Base-by-base conservation (phyloP, 225 moss, liverwort and hornwort genomes). In the Polytrichum formosum region DNA sequence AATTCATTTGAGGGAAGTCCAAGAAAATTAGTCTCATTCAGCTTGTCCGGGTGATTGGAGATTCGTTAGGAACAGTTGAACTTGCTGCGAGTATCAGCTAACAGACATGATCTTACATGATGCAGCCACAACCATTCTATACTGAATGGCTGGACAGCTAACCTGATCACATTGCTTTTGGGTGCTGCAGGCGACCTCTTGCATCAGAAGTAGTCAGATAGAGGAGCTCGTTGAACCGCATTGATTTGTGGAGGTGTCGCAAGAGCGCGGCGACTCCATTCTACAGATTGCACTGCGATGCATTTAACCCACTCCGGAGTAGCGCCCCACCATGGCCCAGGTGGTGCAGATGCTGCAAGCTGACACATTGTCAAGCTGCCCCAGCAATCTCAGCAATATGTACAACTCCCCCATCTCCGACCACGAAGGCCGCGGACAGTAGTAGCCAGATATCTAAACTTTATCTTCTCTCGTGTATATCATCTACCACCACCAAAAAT, bases 251-350 rank as follows among this genome's bases (percentile, higher is more conserved):
- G 80, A 80, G 29, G 75, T 68, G 27, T 68, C 84, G 35, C 61
- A 70, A 10, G 89, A 92, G 73, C 85, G 83, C 66, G 83, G 92
- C 64, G 92, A 90, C 70, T 84, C 80, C 46, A 73, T 87, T 20
- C 78, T 92, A 55, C 91, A 90, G 54, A 73, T 92, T 68, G 95
- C 92, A 69, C 66, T 89, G 67, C 82, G 83, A 67, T 95, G 95
- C 56, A 80, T 91, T 25, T 87, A 87, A 9, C 90, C 91, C 55
- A 74, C 73, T 23, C 89, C 92, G 1, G 92, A 87, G 23, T 83
- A 80, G 63, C 85, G 94, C 55, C 94, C 94, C 26, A 91, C 80
- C 53, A 95, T 95, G 94, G 92, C 89, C 55, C 82, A 73, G 55
- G 92, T 95, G 61, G 90, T 88, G 74, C 92, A 92, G 70, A 74